A percentile compares a stretch with the other conserved stretches of the same genome.
Evolutionary conservation across 768 basidiomycete genomes (phyloP).

Genomic region (Suillus discolor): DNA sequence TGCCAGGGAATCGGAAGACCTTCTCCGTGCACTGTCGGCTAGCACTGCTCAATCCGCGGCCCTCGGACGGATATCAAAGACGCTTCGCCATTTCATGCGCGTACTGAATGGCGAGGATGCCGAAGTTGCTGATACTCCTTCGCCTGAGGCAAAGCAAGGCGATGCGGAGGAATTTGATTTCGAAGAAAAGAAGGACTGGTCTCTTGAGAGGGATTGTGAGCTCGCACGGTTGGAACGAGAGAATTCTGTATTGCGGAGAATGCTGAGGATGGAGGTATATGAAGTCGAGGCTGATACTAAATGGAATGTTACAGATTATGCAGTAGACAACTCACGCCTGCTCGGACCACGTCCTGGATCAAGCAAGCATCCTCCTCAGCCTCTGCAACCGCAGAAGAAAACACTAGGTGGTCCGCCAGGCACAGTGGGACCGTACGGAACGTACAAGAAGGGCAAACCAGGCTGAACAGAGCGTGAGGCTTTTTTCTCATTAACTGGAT

Average conservation of each 20-base stretch:
- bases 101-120: constrained; percentile 67
- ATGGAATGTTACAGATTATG: constrained; percentile 13
- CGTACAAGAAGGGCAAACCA: constrained; percentile 33
- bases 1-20: constrained; percentile 68
- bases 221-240: constrained; percentile 85
- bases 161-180: constrained; percentile 22
- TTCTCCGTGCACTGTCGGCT: constrained; percentile 57
- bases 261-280: constrained; percentile 56
- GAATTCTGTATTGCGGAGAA: constrained; percentile 76
- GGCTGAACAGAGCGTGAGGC: background rate
- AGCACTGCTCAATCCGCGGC: constrained; percentile 69
- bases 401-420: constrained; percentile 37
- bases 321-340: constrained; percentile 18
- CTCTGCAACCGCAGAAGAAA: constrained; percentile 22
- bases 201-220: constrained; percentile 90
- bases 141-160: constrained; percentile 11
- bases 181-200: constrained; percentile 56
- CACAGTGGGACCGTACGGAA: constrained; percentile 46
- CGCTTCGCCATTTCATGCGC: constrained; percentile 72
- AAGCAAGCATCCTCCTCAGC: constrained; percentile 8
- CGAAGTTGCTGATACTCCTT: constrained; percentile 16
- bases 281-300: constrained; percentile 14
- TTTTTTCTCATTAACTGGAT: background rate
- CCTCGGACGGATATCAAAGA: constrained; percentile 67
- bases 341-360: constrained; percentile 18